Evolutionary conservation across 805 yeast species (phyloP).

Genomic region (Spathaspora gorwiae): DNA sequence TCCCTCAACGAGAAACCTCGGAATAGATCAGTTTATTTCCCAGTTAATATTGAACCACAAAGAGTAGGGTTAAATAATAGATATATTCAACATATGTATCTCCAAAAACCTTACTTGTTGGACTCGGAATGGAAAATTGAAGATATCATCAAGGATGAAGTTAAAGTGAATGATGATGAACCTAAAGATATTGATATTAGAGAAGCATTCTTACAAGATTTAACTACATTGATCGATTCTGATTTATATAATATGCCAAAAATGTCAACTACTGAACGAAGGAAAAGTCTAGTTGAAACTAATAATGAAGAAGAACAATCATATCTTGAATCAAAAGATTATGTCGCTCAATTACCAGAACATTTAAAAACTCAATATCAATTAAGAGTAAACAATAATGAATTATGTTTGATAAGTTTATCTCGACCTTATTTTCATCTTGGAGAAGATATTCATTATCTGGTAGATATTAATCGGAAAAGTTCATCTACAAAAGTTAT

Average conservation of each 20-base stretch:
- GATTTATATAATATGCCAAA: constrained; percentile 31
- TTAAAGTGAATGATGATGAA: constrained; percentile 2
- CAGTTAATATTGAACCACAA: constrained; percentile 23
- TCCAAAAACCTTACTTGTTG: constrained; percentile 14
- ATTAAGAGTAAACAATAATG: constrained; percentile 27
- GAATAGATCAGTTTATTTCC: constrained; percentile 28
- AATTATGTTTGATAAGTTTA: constrained; percentile 28
- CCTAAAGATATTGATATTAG: not conserved
- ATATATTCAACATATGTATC: constrained; percentile 27
- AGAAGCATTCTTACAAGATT: constrained; percentile 24
- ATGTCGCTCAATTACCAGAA: constrained; percentile 22
- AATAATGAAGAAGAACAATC: constrained; percentile 10
- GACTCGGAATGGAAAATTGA: constrained; percentile 27
- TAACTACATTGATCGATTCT: constrained; percentile 27
- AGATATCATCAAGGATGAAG: not conserved
- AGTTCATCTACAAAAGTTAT: constrained; percentile 18
- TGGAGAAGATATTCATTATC: constrained; percentile 36
- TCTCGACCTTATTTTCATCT: constrained; percentile 32
- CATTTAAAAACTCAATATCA: constrained; percentile 34
- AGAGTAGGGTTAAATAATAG: constrained; percentile 21
- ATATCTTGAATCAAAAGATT: constrained; percentile 3
- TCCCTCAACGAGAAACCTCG: constrained; percentile 5
- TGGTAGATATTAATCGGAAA: constrained; percentile 20
- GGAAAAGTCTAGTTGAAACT: constrained; percentile 21
- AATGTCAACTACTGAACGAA: constrained; percentile 27